phyloP scores from a whole-genome alignment of 495 filamentous ascomycete species.

The Endocarpon pusillum region DNA sequence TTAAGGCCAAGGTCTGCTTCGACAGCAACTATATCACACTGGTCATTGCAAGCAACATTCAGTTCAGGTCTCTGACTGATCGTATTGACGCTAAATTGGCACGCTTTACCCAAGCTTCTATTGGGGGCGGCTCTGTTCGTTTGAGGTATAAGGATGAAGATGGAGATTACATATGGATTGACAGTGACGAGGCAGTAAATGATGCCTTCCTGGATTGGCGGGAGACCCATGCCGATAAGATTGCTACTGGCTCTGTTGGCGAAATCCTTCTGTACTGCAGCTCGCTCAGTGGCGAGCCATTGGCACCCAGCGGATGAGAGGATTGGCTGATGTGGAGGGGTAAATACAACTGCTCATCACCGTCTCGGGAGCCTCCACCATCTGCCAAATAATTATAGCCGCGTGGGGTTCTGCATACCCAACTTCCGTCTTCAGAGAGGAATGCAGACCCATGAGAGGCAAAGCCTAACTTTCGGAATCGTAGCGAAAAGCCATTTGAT shows the following conservation, averaged over 20 bases:
- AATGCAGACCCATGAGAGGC: too few species aligned
- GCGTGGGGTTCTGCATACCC: too few species aligned
- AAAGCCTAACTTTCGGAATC: too few species aligned
- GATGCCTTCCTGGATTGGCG: slow-evolving; percentile 87
- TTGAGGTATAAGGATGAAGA: slow-evolving; percentile 86
- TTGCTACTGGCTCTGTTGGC: slow-evolving; percentile 47
- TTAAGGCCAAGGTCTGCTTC: slow-evolving; percentile 89
- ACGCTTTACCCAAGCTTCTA: slow-evolving; percentile 62
- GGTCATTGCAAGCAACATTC: slow-evolving; percentile 82
- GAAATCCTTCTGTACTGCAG: slow-evolving; percentile 74
- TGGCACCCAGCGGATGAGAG: neutral
- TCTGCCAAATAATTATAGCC: too few species aligned
- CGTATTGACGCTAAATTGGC: slow-evolving; percentile 93
- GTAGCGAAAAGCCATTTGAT: too few species aligned
- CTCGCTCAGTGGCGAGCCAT: slow-evolving; percentile 12
- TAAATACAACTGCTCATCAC: too few species aligned
- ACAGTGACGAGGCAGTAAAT: slow-evolving; percentile 87
- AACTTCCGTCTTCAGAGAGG: too few species aligned
- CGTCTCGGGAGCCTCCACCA: too few species aligned
- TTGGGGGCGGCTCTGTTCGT: slow-evolving; percentile 58
- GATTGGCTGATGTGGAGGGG: too few species aligned
- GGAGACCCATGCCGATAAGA: slow-evolving; percentile 48
- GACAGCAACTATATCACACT: slow-evolving; percentile 71
- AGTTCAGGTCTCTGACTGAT: slow-evolving; percentile 79
- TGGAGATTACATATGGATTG: slow-evolving; percentile 80